These are phyloP conservation scores for Immersiella caudata DNA, from an alignment of 495 filamentous ascomycete species.

Conservation along the genomic window DNA sequence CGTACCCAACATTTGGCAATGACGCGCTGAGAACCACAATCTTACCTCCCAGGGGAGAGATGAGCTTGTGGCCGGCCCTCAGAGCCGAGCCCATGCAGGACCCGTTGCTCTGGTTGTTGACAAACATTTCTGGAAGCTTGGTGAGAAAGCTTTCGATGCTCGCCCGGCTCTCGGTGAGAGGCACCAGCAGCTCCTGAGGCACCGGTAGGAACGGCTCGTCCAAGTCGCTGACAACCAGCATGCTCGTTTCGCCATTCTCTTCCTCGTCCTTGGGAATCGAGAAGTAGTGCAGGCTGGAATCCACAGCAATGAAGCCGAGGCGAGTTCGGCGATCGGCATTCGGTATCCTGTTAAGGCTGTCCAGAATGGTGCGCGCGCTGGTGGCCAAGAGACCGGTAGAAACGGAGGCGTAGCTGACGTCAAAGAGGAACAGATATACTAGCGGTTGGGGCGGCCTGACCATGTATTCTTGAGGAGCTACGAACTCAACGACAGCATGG, in stretches of 20 bases:
- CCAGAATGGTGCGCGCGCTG: constrained; percentile 88
- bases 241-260: constrained; percentile 77
- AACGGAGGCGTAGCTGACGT: constrained; percentile 91
- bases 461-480: constrained; percentile 99
- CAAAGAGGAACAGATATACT: constrained; percentile 97
- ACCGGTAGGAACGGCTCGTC: constrained; percentile 97
- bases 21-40: constrained; percentile 86
- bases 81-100: constrained; percentile 94
- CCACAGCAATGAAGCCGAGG: constrained; percentile 92
- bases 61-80: constrained; percentile 91
- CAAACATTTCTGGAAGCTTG: constrained; percentile 95
- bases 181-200: constrained; percentile 89
- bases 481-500: constrained; percentile 91
- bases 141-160: constrained; percentile 90
- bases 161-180: constrained; percentile 81
- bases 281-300: constrained; percentile 95
- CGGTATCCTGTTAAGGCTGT: constrained; percentile 94
- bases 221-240: constrained; percentile 94
- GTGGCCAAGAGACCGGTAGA: constrained; percentile 94
- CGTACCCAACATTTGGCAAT: constrained; percentile 86
- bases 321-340: constrained; percentile 93
- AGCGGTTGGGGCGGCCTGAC: constrained; percentile 95
- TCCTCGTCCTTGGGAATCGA: constrained; percentile 85
- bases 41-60: constrained; percentile 91
- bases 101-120: constrained; percentile 80